These are phyloP conservation scores for Xylariaceae sp. DNA, from an alignment of 2,329 filamentous ascomycete genomes.

Conservation along the genomic window DNA sequence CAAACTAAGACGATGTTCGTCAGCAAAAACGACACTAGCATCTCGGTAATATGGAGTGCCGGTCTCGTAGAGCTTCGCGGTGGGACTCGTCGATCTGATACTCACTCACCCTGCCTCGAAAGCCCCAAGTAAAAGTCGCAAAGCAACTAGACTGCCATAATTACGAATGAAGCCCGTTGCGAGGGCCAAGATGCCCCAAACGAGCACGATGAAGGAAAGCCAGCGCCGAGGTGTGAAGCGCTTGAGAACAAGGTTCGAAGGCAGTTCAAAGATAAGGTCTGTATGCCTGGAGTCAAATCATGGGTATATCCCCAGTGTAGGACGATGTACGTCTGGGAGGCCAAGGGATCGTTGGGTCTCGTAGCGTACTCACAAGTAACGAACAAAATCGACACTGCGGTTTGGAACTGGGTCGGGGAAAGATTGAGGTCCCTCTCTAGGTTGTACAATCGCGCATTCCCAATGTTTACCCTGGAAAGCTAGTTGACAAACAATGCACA, in stretches of 20 bases:
- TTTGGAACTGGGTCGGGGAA: constrained; percentile 63
- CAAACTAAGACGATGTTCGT: background rate
- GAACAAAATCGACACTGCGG: constrained; percentile 63
- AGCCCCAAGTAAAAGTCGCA: constrained; percentile 63
- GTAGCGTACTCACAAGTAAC: constrained; percentile 49
- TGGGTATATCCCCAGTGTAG: background rate
- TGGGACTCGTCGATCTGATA: too few relatives aligned
- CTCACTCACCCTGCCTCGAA: constrained; percentile 37
- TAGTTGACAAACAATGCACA: background rate
- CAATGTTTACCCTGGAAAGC: constrained; percentile 60
- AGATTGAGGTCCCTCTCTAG: constrained; percentile 61
- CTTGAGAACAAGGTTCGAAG: constrained; percentile 62
- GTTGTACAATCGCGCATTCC: constrained; percentile 63
- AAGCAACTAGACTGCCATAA: constrained; percentile 63
- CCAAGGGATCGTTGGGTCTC: constrained; percentile 21
- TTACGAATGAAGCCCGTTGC: constrained; percentile 64
- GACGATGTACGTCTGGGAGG: background rate
- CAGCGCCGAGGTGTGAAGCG: constrained; percentile 59
- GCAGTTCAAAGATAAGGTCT: constrained; percentile 56
- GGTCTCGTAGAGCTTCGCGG: too few relatives aligned
- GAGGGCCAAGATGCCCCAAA: constrained; percentile 67
- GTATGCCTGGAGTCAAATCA: background rate
- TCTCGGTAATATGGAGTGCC: background rate
- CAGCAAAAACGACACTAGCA: background rate
- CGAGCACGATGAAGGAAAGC: constrained; percentile 59